Evolutionary conservation across 2,329 filamentous ascomycete genomes (phyloP).

Genomic region (Neonectria sp.): DNA sequence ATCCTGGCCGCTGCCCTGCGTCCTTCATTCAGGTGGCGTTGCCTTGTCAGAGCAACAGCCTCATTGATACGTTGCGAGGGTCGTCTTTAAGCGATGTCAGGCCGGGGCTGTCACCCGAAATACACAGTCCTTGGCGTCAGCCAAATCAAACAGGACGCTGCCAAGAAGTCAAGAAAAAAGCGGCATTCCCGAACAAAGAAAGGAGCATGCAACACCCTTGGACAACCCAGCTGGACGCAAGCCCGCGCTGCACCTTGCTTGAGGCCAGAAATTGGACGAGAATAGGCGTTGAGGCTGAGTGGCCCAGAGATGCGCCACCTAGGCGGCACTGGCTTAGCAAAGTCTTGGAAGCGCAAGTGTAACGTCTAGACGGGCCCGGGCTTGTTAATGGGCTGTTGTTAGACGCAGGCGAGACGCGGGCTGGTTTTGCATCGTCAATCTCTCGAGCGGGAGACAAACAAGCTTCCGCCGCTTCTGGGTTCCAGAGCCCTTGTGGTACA

Average conservation of each 20-base stretch:
- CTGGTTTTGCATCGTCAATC: background rate
- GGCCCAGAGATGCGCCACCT: background rate
- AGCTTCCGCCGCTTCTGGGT: background rate
- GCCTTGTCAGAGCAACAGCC: background rate
- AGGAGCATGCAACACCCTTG: background rate
- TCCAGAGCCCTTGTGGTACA: background rate
- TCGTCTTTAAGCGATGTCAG: background rate
- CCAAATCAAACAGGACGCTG: background rate
- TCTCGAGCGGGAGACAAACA: background rate
- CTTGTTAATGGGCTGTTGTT: background rate
- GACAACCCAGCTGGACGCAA: too few relatives aligned
- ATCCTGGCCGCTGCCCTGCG: background rate
- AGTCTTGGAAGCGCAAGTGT: background rate
- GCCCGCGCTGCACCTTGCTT: background rate
- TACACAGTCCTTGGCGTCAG: background rate
- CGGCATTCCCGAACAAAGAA: background rate
- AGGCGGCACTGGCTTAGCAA: background rate
- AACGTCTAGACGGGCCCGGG: background rate
- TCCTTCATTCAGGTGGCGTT: background rate
- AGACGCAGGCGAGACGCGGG: background rate
- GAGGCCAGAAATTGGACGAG: background rate
- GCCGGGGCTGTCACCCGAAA: background rate
- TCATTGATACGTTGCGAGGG: background rate
- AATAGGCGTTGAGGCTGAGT: background rate
- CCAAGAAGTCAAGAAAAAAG: background rate